Evolutionary conservation across 2,329 filamentous ascomycete species (phyloP).

Genomic region (Aspergillus viridinutans): DNA sequence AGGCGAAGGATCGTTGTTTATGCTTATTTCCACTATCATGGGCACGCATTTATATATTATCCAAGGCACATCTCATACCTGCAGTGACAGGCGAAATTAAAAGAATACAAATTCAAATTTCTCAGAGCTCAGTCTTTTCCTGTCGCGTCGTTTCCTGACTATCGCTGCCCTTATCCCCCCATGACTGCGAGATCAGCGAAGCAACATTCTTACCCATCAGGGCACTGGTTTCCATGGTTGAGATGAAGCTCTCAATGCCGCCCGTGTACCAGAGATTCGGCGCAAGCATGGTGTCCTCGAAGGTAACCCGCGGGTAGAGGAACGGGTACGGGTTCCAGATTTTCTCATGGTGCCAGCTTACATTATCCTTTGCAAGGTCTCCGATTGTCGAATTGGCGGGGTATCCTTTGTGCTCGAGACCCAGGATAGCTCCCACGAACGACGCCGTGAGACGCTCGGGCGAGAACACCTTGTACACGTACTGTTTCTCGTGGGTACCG

Average conservation of each 20-base stretch:
- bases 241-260: slow-evolving; percentile 87
- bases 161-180: slow-evolving; percentile 33
- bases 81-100: neutral
- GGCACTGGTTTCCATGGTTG: slow-evolving; percentile 94
- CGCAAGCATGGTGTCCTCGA: slow-evolving; percentile 71
- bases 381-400: slow-evolving; percentile 24
- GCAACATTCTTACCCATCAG: slow-evolving; percentile 70
- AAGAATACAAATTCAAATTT: neutral
- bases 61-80: neutral
- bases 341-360: slow-evolving; percentile 75
- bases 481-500: slow-evolving; percentile 38
- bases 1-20: neutral
- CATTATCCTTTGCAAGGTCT: slow-evolving; percentile 38
- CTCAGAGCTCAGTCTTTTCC: neutral
- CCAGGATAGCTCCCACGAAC: slow-evolving; percentile 50
- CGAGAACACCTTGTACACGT: slow-evolving; percentile 66
- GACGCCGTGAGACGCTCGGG: slow-evolving; percentile 44
- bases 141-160: neutral
- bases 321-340: slow-evolving; percentile 83
- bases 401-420: slow-evolving; percentile 29
- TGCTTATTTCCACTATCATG: neutral
- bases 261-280: slow-evolving; percentile 53
- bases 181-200: slow-evolving; percentile 53
- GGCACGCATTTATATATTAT: neutral
- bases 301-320: slow-evolving; percentile 77